Evolutionary conservation across 2,329 filamentous ascomycete species (phyloP), one percentile per base, ranked within the genome.

Genomic region (Epichloe uncinata): DNA sequence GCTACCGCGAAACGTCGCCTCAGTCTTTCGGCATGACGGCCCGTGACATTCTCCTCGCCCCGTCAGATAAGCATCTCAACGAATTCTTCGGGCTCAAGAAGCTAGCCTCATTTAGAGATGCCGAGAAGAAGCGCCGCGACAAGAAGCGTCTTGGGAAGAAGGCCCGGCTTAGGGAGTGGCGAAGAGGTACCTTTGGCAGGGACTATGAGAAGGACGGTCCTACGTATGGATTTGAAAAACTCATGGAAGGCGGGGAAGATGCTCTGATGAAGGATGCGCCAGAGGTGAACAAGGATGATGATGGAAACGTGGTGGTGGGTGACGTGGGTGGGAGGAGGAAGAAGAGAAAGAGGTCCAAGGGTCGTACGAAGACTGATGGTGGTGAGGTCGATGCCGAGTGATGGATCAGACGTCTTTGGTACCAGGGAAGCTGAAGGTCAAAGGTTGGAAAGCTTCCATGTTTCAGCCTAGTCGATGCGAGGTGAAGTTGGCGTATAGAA

Each of bases 71-170:
- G 44, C 81, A 84, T 49, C 79, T 98, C 56, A 98, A 98, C 66
- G 77, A 90, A 56, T 98, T 85, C 62, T 91, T 84, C 5, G 91
- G 93, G 6, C 72, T 98, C 61, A 98, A 98, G 77, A 97, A 96
- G 71, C 78, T 96, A 52, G 90, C 91, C 4, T 75, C 86, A 5
- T 98, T 93, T 73, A 79, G 93, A 50, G 90, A 96, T 63, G 73
- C 75, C 3, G 86, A 90, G 60, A 93, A 94, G 77, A 97, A 97
- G 75, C 76, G 78, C 57, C 85, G 84, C 60, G 93, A 98, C 63
- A 81, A 82, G 70, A 95, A 95, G 74, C 78, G 79, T 59, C 75
- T 97, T 33, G 85, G 87, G 56, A 98, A 97, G 78, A 97, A 97
- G 72, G 87, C 87, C 7, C 77, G 91, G 18, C 73, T 98, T 53